phyloP scores from a whole-genome alignment of 2,329 filamentous ascomycete genomes.

The Seiridium unicorne region DNA sequence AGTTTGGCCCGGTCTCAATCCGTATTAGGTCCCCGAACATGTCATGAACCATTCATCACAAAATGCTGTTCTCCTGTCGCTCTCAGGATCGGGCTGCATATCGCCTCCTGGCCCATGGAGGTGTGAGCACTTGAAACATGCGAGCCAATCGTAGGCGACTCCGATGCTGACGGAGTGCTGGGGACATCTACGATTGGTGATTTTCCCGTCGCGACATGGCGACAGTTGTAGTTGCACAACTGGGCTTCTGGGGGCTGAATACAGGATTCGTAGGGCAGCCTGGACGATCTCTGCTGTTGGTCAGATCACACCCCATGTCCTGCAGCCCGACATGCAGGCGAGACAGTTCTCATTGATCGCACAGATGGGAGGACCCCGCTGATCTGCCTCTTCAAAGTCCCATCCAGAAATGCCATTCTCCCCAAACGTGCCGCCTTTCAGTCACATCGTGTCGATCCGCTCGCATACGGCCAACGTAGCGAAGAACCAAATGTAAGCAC shows the following conservation, averaged over 20 bases:
- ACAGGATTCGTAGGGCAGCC: not conserved
- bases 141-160: not conserved
- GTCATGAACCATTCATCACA: not conserved
- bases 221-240: conserved; percentile 1
- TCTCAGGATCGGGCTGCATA: not conserved
- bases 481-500: too few species aligned
- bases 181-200: not conserved
- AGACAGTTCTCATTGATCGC: not conserved
- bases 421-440: not conserved
- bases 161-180: not conserved
- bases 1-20: too few species aligned
- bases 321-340: not conserved
- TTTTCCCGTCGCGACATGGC: not conserved
- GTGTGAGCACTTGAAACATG: not conserved
- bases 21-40: not conserved
- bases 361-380: not conserved
- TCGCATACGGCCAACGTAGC: too few species aligned
- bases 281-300: conserved; percentile 4
- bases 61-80: too few species aligned
- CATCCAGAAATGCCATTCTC: not conserved
- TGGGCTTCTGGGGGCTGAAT: conserved; percentile 1
- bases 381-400: not conserved
- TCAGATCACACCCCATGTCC: not conserved
- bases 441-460: not conserved
- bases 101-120: not conserved